phyloP scores from a whole-genome alignment of 2,329 filamentous ascomycete species.

The Exserohilum rostratum region DNA sequence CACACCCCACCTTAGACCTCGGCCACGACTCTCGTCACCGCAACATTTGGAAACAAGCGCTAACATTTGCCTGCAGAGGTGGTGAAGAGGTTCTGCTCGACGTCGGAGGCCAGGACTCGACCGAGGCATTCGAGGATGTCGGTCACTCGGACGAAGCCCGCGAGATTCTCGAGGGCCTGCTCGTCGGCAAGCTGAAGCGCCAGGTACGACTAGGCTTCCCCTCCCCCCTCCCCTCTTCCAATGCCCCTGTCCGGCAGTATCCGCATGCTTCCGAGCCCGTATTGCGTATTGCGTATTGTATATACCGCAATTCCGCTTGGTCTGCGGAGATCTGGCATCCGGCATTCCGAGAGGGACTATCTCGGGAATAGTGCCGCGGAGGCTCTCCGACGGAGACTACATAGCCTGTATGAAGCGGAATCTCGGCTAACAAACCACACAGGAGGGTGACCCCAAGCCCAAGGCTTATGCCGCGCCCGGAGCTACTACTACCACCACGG shows the following conservation, averaged over 20 bases:
- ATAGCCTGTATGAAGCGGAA: background rate
- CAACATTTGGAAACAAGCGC: background rate
- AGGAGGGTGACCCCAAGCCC: conserved; percentile 78
- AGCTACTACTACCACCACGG: conserved; percentile 54
- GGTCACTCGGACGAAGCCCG: conserved; percentile 98
- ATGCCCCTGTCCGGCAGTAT: background rate
- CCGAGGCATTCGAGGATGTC: conserved; percentile 98
- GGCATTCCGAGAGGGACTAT: conserved; percentile 6
- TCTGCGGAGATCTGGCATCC: background rate
- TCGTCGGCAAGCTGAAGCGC: conserved; percentile 48
- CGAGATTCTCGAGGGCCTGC: conserved; percentile 75
- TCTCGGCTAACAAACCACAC: conserved; percentile 6
- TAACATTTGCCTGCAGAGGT: conserved; percentile 66
- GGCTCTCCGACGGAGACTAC: background rate
- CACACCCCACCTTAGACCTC: conserved; percentile 6
- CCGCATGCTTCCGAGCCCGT: background rate
- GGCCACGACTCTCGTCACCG: background rate
- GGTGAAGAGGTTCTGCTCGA: conserved; percentile 98
- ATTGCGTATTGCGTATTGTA: background rate
- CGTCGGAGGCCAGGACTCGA: conserved; percentile 92
- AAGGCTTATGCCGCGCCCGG: conserved; percentile 61
- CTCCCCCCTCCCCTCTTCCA: background rate
- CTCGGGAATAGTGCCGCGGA: conserved; percentile 27
- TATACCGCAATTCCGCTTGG: background rate
- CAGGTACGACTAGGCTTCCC: conserved; percentile 36